Evolutionary conservation across 2,329 filamentous ascomycete species (phyloP).

Genomic region (Tolypocladium ovalisporum): DNA sequence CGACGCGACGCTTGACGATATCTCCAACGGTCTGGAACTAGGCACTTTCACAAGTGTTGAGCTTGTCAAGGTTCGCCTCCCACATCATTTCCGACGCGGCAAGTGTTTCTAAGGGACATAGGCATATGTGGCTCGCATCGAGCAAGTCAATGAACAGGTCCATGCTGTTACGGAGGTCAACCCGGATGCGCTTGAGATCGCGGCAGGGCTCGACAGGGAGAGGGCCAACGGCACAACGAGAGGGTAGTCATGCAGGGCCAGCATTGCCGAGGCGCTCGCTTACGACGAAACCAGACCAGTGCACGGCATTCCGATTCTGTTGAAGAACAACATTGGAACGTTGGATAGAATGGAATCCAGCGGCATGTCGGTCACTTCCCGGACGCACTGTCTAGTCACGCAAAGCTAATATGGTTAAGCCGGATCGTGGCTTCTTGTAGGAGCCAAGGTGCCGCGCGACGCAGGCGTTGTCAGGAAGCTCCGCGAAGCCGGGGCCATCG

Average conservation of each 20-base stretch:
- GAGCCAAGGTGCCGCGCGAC: slow-evolving; percentile 43
- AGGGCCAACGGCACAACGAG: slow-evolving; percentile 12
- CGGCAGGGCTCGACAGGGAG: slow-evolving; percentile 18
- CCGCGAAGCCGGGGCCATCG: slow-evolving; percentile 45
- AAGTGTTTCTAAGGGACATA: background rate
- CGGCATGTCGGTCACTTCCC: slow-evolving; percentile 3
- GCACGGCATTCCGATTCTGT: slow-evolving; percentile 52
- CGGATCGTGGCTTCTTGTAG: slow-evolving; percentile 47
- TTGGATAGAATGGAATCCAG: slow-evolving; percentile 48
- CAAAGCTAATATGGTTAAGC: slow-evolving; percentile 12
- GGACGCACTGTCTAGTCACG: background rate
- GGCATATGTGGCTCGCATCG: slow-evolving; percentile 14
- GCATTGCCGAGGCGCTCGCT: background rate
- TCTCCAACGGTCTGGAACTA: slow-evolving; percentile 17
- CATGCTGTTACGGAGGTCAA: slow-evolving; percentile 24
- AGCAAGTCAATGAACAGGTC: slow-evolving; percentile 13
- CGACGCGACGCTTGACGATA: slow-evolving; percentile 20
- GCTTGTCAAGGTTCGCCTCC: slow-evolving; percentile 16
- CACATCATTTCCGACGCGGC: slow-evolving; percentile 9
- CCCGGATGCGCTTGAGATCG: slow-evolving; percentile 21
- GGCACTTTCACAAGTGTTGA: slow-evolving; percentile 23
- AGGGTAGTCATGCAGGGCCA: slow-evolving; percentile 6
- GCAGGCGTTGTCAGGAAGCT: slow-evolving; percentile 47
- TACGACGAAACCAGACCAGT: slow-evolving; percentile 24
- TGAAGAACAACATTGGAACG: slow-evolving; percentile 58